Conservation (phyloP, 768 basidiomycete species). For the Termitomyces sp. region DNA sequence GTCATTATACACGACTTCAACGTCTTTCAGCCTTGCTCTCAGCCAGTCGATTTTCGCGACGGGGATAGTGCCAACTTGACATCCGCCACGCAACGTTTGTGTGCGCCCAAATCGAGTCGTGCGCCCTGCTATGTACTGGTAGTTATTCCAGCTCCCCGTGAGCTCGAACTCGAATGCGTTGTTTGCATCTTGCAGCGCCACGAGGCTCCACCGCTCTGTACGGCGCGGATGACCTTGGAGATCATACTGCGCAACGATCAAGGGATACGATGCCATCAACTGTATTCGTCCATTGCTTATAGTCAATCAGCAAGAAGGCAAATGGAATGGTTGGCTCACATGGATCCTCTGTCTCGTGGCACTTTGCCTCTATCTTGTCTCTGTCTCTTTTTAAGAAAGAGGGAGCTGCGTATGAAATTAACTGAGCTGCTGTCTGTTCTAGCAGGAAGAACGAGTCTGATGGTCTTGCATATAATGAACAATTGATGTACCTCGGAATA, state of each 20-base stretch:
- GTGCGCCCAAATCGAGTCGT: conserved; percentile 10
- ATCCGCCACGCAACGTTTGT: conserved; percentile 19
- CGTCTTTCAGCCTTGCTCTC: conserved; percentile 12
- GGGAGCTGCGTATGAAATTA: neutral
- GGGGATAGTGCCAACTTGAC: conserved; percentile 18
- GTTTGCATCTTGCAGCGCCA: conserved; percentile 15
- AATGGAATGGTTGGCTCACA: neutral
- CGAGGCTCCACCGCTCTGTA: conserved; percentile 23
- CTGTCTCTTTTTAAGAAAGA: neutral
- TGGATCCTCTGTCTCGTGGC: neutral
- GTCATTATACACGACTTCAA: conserved; percentile 16
- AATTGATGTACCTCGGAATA: conserved; percentile 5
- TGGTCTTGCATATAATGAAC: neutral
- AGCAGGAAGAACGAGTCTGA: neutral
- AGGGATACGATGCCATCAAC: conserved; percentile 14
- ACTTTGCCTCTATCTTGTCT: neutral
- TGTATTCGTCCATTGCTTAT: neutral
- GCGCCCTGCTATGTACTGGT: conserved; percentile 12
- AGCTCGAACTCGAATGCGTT: conserved; percentile 18
- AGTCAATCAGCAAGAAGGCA: neutral
- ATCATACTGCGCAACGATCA: conserved; percentile 22
- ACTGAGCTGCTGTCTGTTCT: neutral
- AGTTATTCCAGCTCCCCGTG: conserved; percentile 20
- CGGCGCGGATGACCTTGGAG: conserved; percentile 19
- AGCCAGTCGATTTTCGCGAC: conserved; percentile 16